Conservation (phyloP, 2,329 filamentous ascomycete genomes). For the Pseudogymnoascus sp. region DNA sequence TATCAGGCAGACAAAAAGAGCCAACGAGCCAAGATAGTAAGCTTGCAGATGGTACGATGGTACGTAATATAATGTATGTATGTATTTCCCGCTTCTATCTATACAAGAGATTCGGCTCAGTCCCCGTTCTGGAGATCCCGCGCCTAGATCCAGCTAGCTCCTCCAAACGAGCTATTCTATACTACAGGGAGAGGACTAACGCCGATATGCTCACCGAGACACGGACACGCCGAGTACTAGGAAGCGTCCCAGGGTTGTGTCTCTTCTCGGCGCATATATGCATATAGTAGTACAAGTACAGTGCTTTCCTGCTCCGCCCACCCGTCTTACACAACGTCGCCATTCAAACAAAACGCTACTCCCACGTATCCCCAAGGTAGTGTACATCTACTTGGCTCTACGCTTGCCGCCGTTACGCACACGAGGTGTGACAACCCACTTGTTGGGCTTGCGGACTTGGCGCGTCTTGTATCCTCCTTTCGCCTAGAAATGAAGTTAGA, state of each 20-base stretch:
- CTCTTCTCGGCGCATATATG: conserved; percentile 3
- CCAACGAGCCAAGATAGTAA: background rate
- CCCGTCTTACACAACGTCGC: background rate
- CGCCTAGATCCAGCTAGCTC: conserved; percentile 4
- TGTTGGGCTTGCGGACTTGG: conserved; percentile 82
- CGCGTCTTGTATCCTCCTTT: conserved; percentile 91
- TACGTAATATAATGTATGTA: background rate
- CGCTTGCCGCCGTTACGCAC: conserved; percentile 88
- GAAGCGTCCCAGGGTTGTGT: background rate
- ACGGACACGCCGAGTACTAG: conserved; percentile 4
- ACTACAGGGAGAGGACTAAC: conserved; percentile 6
- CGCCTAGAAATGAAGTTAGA: conserved; percentile 42
- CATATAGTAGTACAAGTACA: conserved; percentile 8
- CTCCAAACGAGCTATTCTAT: conserved; percentile 8
- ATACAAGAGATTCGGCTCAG: conserved; percentile 6
- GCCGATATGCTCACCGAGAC: conserved; percentile 8
- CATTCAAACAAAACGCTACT: conserved; percentile 6
- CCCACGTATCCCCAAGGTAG: background rate
- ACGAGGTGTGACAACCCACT: conserved; percentile 77
- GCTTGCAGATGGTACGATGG: background rate
- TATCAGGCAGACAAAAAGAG: background rate
- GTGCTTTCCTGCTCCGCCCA: conserved; percentile 8
- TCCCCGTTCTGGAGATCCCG: conserved; percentile 1
- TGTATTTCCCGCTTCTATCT: conserved; percentile 4
- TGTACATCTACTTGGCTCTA: conserved; percentile 49